Evolutionary conservation across 257 asterid species (phyloP), one percentile per base, ranked within the genome.

Genomic region (Ligustrum vulgare): DNA sequence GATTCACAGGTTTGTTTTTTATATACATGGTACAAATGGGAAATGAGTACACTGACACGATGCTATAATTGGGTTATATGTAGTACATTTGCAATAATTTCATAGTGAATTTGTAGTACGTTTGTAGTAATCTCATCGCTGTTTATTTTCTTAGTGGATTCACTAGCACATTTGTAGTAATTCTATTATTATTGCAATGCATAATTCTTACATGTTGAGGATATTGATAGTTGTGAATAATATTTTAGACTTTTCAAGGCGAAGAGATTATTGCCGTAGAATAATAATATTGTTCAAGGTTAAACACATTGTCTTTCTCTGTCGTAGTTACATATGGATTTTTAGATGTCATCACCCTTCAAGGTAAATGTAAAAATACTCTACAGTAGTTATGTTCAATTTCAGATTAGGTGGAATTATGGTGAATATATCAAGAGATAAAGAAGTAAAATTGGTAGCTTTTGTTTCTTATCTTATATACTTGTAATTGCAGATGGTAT

Each of bases 1-100:
- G 99, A 95, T 82, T 91, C 98, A 12, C 99, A 95, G 96, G 99
- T 91, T 78, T 31, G 80, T 83, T 49, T 72, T 20, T 4, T 10
- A 12, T 77, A 60, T 56, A 49, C 28, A 60, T 69, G 69, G 11
- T 20, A 54, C 25, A 51, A 49, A 32, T 72, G 41, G 39, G 18
- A 36, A n/a, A 67, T n/a, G 64, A 62, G 31, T 58, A 23, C 12
- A 74, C 43, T 32, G 20, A 47, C 7, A 71, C 41, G 74, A 67
- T 75, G 25, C 31, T 71, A 69, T 36, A 72, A 22, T 16, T 51
- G 18, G 62, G 25, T 4, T 56, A n/a, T 56, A 56, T 20, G 77
- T 37, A 23, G 13, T 18, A 56, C 34, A 22, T 23, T 3, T 60
- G 5, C 23, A 22, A 15, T 22, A 22, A 45, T 45, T 45, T 45